phyloP scores from a whole-genome alignment of 2,329 filamentous ascomycete genomes.

The Exophiala mesophila region DNA sequence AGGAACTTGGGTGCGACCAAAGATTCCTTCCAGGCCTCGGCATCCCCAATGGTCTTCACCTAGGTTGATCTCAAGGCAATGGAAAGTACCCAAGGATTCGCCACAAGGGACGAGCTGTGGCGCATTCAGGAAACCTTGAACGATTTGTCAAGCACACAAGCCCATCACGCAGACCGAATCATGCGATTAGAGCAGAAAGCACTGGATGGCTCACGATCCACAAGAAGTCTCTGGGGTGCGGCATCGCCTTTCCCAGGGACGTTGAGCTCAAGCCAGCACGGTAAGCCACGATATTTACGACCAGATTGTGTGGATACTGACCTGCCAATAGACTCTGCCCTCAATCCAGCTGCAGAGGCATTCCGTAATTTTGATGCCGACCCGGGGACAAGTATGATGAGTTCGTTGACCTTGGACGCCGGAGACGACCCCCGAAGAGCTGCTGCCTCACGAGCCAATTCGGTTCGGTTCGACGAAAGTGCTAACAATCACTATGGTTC shows the following conservation, averaged over 20 bases:
- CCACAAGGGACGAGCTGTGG: conserved; percentile 62
- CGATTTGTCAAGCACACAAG: conserved; percentile 55
- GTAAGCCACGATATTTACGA: conserved; percentile 47
- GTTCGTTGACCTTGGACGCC: conserved; percentile 75
- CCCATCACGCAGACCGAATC: conserved; percentile 58
- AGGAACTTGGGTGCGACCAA: too few relatives aligned
- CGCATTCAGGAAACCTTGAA: conserved; percentile 59
- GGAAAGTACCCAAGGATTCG: conserved; percentile 41
- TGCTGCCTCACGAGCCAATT: conserved; percentile 80
- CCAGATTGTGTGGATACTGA: conserved; percentile 3
- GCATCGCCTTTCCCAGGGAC: conserved; percentile 83
- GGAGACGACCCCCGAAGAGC: conserved; percentile 83
- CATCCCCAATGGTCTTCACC: too few relatives aligned
- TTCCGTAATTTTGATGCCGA: conserved; percentile 86
- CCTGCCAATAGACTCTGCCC: conserved; percentile 61
- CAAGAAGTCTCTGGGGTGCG: conserved; percentile 87
- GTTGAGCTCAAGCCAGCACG: conserved; percentile 77
- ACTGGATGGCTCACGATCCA: conserved; percentile 58
- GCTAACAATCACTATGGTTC: conserved; percentile 89
- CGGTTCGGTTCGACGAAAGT: conserved; percentile 94
- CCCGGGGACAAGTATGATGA: conserved; percentile 72
- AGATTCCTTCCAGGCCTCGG: too few relatives aligned
- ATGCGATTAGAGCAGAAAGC: conserved; percentile 57
- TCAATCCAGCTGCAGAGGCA: conserved; percentile 73
- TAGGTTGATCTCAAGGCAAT: not conserved